Conservation (phyloP, 2,329 filamentous ascomycete species). For the Xylogone sp. region DNA sequence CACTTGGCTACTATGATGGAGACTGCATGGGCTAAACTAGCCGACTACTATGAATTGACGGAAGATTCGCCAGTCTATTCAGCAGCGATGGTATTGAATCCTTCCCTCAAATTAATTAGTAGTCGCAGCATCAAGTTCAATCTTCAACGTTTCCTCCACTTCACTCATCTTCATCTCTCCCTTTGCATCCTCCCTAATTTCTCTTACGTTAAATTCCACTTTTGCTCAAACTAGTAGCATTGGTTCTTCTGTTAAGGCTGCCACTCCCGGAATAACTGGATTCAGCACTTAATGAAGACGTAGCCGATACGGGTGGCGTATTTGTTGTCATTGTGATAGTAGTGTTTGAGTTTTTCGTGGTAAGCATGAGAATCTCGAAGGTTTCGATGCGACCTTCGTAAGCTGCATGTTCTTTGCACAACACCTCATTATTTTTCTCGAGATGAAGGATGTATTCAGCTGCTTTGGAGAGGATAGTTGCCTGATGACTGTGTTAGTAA, state of each 20-base stretch:
- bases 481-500: conserved; percentile 9
- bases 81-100: too few species aligned
- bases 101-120: too few species aligned
- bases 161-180: too few species aligned
- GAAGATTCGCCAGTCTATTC: too few species aligned
- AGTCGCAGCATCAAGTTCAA: too few species aligned
- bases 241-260: background rate
- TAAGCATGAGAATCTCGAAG: conserved; percentile 53
- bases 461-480: conserved; percentile 75
- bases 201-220: too few species aligned
- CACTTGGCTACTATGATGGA: too few species aligned
- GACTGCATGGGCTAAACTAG: too few species aligned
- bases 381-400: conserved; percentile 77
- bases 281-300: background rate
- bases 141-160: too few species aligned
- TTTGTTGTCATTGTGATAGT: background rate
- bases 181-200: too few species aligned
- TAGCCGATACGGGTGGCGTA: background rate
- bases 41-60: too few species aligned
- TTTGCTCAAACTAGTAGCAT: background rate
- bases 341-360: conserved; percentile 1
- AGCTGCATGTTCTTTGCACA: conserved; percentile 75
- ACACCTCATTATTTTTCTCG: conserved; percentile 80
- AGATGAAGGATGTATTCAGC: conserved; percentile 94
- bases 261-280: background rate